phyloP scores from a whole-genome alignment of 139 green algal species.

The Parachlorella kessleri region DNA sequence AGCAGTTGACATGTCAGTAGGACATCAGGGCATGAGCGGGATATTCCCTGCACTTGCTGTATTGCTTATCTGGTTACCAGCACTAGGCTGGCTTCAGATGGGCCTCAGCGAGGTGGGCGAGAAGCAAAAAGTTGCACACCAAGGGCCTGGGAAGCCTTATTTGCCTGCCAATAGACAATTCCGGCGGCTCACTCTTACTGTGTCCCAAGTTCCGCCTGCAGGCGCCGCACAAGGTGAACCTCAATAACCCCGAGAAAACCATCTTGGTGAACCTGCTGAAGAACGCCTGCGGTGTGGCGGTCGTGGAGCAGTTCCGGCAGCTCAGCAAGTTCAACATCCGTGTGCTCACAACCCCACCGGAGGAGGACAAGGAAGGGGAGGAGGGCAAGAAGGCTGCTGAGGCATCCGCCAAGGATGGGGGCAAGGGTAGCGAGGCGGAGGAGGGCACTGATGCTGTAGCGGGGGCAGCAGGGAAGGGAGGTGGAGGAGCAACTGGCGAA shows the following conservation, averaged over 20 bases:
- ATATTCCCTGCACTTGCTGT: too few relatives aligned
- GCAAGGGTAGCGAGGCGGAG: not conserved
- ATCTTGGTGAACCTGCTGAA: conserved; percentile 58
- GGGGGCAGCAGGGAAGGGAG: too few relatives aligned
- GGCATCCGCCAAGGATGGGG: not conserved
- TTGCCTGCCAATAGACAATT: too few relatives aligned
- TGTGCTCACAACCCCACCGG: not conserved
- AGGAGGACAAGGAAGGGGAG: conserved; percentile 24
- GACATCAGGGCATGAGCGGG: too few relatives aligned
- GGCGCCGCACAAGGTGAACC: conserved; percentile 56
- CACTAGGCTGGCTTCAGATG: too few relatives aligned
- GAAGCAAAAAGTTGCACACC: too few relatives aligned
- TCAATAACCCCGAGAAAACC: conserved; percentile 44
- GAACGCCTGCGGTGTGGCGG: conserved; percentile 36
- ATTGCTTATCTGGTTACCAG: too few relatives aligned
- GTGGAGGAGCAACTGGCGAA: too few relatives aligned
- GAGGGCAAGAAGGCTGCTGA: not conserved
- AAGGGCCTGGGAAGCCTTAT: too few relatives aligned
- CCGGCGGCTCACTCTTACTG: too few relatives aligned
- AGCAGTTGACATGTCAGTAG: too few relatives aligned
- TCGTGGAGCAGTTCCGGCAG: conserved; percentile 46
- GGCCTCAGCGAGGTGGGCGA: too few relatives aligned
- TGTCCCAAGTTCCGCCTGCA: not conserved
- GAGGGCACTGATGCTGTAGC: not conserved
- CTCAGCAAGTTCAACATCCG: conserved; percentile 33